Evolutionary conservation across 2,329 filamentous ascomycete genomes (phyloP), one percentile per base, ranked within the genome.

Genomic region (Sclerotinia minor): DNA sequence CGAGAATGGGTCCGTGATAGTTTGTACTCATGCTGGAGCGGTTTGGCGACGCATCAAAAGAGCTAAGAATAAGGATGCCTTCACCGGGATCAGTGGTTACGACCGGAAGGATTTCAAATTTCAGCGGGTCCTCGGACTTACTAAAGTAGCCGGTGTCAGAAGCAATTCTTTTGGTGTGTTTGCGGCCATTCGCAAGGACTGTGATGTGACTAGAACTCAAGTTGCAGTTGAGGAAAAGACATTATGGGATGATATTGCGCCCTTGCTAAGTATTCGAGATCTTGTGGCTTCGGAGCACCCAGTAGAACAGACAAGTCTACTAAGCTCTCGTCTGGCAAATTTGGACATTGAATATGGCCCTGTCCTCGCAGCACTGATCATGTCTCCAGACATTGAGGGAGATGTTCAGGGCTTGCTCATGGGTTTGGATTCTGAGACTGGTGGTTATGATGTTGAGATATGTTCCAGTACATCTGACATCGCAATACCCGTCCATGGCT

Each of bases 101-200:
- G 91, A 87, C 73, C 85, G 87, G 17, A 96, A 96, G 73, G 93
- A 97, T 76, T 97, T 96, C 82, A 99, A 99, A 77, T 99, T 98
- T 73, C 89, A 94, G 74, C 89, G 95, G 68, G 88, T 99, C 11
- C 90, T 95, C 0, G 93, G 91, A 53, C 86, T 99, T 67, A 97
- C 92, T 1, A 89, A 93, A 47, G 92, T 96, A 19, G 85, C 90
- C 44, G 89, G 89, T 4, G 94, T 98, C 9, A 86, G 93, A 72
- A 94, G 93, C 73, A 98, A 95, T 45, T 87, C 90, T 0, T 96
- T 92, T 78, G 95, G 95, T 5, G 92, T 94, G 0, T 98, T 94
- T 80, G 91, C 92, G 45, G 93, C 92, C 3, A 85, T 97, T 57
- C 88, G 95, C 58, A 90, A 90, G 75, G 94, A 97, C 74, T 92